Evolutionary conservation across 129 eudicot species (phyloP).

Genomic region (Tanacetum coccineum): DNA sequence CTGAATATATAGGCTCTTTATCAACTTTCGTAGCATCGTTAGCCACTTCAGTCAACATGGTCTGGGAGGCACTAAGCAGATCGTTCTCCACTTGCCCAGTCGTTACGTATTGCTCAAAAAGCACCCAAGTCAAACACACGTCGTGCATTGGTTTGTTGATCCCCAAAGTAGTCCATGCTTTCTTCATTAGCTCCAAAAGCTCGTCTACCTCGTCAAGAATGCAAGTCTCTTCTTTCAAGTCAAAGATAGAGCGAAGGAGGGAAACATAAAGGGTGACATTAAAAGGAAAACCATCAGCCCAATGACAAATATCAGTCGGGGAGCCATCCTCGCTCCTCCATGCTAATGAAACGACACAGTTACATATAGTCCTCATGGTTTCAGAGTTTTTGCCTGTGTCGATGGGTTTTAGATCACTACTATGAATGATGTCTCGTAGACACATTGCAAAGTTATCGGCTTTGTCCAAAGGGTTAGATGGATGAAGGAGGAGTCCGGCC

Average conservation of each 20-base stretch:
- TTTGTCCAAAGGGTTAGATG: slow-evolving; percentile 54
- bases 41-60: slow-evolving; percentile 81
- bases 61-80: slow-evolving; percentile 59
- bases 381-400: slow-evolving; percentile 70
- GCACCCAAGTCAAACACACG: slow-evolving; percentile 82
- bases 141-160: slow-evolving; percentile 62
- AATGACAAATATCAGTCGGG: slow-evolving; percentile 60
- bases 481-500: slow-evolving; percentile 69
- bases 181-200: slow-evolving; percentile 77
- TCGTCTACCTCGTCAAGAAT: slow-evolving; percentile 87
- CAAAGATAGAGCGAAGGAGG: slow-evolving; percentile 60
- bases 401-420: slow-evolving; percentile 39
- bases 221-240: slow-evolving; percentile 60
- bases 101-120: slow-evolving; percentile 56
- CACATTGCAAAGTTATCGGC: slow-evolving; percentile 34
- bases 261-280: slow-evolving; percentile 59
- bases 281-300: slow-evolving; percentile 97
- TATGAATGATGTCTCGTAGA: slow-evolving; percentile 41
- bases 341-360: slow-evolving; percentile 59
- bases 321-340: slow-evolving; percentile 64
- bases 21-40: slow-evolving; percentile 71
- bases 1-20: slow-evolving; percentile 48
- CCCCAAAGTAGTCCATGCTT: slow-evolving; percentile 82
- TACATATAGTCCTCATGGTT: slow-evolving; percentile 53
- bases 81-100: slow-evolving; percentile 77